Evolutionary conservation across 257 asterid species (phyloP), one percentile per base, ranked within the genome.

Genomic region (Henckelia pumila): DNA sequence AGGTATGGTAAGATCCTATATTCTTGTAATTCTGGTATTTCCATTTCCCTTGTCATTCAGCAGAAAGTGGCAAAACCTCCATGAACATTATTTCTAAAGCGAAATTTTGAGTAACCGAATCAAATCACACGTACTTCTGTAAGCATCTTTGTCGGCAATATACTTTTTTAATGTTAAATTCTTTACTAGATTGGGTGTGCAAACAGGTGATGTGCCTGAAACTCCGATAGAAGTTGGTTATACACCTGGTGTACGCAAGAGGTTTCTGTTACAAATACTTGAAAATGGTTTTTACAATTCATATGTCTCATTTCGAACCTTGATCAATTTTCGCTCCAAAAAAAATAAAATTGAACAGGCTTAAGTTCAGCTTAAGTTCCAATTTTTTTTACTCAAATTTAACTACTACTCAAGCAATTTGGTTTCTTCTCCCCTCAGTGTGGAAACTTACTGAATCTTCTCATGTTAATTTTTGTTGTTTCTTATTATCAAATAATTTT

Each of bases 1-100:
- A 87, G 95, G 97, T 91, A 82, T 66, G 50, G 50, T 40, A 40
- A 40, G 50, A 40, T 40, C 50, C 50, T 40, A 40, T 40, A 40
- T 40, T 13, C 50, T 40, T 40, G 50, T 40, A 40, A 35, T 35
- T 35, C 50, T 40, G 50, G 5, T 40, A 40, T 11, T 40, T 40
- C n/a, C 6, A 40, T 40, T 13, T 40, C 50, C 14, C n/a, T 14
- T 11, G 50, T 14, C 50, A 40, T 40, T 40, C n/a, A 40, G n/a
- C n/a, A 13, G 50, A 40, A 35, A 40, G 50, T 11, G 50, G 50
- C 50, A 11, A 6, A 3, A 14, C 50, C 47, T n/a, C n/a, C n/a
- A 3, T 40, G n/a, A 40, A 40, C 50, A 40, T 40, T 40, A 13
- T 40, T 14, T 3, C 1, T 13, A 4, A 40, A 13, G 50, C n/a